Evolutionary conservation across 2,329 filamentous ascomycete species (phyloP).

Genomic region (Cercospora zeae-maydis): DNA sequence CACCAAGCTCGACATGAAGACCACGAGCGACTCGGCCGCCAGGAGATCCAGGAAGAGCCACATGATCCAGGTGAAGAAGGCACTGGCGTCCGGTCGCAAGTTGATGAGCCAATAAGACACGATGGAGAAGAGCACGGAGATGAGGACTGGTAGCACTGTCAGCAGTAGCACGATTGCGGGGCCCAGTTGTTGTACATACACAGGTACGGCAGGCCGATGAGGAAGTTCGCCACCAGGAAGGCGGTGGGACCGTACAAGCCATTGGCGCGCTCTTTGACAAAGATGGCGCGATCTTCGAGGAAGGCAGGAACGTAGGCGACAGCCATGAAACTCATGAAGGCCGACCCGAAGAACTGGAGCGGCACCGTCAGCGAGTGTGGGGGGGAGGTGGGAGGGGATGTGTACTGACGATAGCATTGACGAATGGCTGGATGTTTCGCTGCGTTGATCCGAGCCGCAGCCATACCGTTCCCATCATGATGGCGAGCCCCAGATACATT

Average conservation of each 20-base stretch:
- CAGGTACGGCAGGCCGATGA: conserved; percentile 76
- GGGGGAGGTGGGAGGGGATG: background rate
- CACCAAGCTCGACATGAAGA: conserved; percentile 68
- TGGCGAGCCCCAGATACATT: conserved; percentile 73
- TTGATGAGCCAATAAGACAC: conserved; percentile 76
- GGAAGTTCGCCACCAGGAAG: conserved; percentile 74
- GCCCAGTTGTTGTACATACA: conserved; percentile 37
- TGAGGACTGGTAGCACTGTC: conserved; percentile 51
- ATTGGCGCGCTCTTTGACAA: conserved; percentile 74
- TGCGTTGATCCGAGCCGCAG: conserved; percentile 65
- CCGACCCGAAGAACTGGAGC: conserved; percentile 47
- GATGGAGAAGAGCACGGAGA: conserved; percentile 69
- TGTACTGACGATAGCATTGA: conserved; percentile 61
- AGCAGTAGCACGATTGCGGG: conserved; percentile 20
- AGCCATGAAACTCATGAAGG: conserved; percentile 54
- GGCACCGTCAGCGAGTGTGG: conserved; percentile 4
- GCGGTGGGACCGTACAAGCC: conserved; percentile 72
- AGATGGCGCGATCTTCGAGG: conserved; percentile 71
- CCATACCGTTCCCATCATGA: conserved; percentile 86
- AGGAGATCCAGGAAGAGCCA: conserved; percentile 83
- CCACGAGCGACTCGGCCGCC: conserved; percentile 77
- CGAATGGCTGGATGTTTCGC: conserved; percentile 70
- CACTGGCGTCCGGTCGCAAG: conserved; percentile 60
- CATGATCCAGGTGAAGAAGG: conserved; percentile 74
- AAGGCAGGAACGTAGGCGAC: conserved; percentile 81